phyloP scores from a whole-genome alignment of 176 grass and related monocot genomes.

The Ensete ventricosum region DNA sequence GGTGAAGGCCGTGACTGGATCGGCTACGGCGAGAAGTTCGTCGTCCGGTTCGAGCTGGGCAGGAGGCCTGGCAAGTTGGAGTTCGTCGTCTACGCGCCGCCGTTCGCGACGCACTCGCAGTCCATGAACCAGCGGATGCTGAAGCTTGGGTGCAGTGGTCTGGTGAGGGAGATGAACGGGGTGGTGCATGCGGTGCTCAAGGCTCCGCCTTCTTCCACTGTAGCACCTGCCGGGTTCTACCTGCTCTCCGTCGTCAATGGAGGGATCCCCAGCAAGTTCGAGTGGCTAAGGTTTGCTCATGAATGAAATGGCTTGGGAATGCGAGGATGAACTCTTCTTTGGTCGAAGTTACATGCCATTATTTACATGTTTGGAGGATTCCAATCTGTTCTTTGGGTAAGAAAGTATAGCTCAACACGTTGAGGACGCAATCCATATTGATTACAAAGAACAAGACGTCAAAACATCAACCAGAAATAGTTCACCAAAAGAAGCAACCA shows the following conservation, averaged over 20 bases:
- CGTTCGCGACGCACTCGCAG: constrained; percentile 35
- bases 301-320: not conserved
- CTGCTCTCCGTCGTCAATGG: constrained; percentile 37
- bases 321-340: no score
- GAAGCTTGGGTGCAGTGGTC: constrained; percentile 12
- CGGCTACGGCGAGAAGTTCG: constrained; percentile 10
- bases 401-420: no score
- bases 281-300: constrained; percentile 34
- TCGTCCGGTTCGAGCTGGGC: constrained; percentile 11
- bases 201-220: constrained; percentile 25
- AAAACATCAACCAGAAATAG: no score
- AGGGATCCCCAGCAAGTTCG: constrained; percentile 28
- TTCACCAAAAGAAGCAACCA: no score
- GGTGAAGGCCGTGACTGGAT: not conserved
- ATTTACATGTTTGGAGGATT: no score
- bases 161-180: constrained; percentile 3
- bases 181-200: constrained; percentile 6
- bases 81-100: constrained; percentile 21
- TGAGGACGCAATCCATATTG: no score
- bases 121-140: constrained; percentile 36
- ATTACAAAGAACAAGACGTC: no score
- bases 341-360: no score
- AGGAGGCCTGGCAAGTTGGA: constrained; percentile 7
- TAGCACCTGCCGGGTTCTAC: constrained; percentile 32
- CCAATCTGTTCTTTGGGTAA: no score